Percentiles rank a stretch among this genome's conserved stretches.
phyloP scores from a whole-genome alignment of 148 eudicot genomes.

The Camellia sinensis region DNA sequence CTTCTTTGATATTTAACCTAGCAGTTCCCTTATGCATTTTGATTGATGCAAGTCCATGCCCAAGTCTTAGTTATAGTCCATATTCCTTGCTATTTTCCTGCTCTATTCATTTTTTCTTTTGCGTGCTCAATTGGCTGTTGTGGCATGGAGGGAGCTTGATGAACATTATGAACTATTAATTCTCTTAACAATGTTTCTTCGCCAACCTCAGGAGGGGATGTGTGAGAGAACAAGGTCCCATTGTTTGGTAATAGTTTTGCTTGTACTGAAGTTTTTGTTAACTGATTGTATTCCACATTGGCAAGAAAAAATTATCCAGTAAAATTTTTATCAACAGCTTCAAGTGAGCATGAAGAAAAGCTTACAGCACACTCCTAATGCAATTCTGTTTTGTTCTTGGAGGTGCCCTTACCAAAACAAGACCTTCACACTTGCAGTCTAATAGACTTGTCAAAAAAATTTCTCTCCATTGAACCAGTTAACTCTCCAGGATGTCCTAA shows the following conservation, averaged over 20 bases:
- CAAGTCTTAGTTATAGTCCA: neutral
- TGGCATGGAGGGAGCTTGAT: neutral
- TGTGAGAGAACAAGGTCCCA: neutral
- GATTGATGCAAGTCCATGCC: neutral
- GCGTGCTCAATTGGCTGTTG: neutral
- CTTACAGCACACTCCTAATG: neutral
- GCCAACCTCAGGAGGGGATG: neutral
- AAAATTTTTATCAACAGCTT: neutral
- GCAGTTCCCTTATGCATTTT: constrained; percentile 1
- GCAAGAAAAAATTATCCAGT: neutral
- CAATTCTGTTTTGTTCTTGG: neutral
- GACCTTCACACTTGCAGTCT: neutral
- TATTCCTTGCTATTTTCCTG: neutral
- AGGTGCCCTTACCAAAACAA: neutral
- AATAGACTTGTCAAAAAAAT: neutral
- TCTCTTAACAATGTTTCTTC: neutral
- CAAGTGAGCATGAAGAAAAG: neutral
- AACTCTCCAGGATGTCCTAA: neutral
- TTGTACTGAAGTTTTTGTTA: neutral
- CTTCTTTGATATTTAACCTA: neutral
- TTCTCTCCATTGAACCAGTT: neutral
- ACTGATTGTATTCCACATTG: neutral
- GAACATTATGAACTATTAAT: neutral
- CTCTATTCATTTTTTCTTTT: neutral
- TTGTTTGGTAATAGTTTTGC: neutral